Base-by-base conservation (phyloP, 1,139 yeast species). In the Yamadazyma diddensiae region DNA sequence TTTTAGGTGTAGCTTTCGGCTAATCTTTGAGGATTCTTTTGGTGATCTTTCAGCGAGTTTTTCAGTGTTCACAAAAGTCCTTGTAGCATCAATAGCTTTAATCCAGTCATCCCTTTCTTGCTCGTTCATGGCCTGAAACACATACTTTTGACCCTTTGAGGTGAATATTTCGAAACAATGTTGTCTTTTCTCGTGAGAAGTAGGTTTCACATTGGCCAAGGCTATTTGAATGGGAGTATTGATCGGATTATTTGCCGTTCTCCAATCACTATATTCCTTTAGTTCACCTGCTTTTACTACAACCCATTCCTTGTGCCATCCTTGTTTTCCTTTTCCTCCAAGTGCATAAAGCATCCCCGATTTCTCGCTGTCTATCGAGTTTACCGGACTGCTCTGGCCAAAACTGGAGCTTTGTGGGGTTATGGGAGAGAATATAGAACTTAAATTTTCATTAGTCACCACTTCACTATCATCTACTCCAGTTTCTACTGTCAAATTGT, bases 221-320 rank as follows among this genome's bases (percentile, higher is more conserved):
- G 88, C 82, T 27, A 87, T 56, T 42, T 83, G 86, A 12, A 87
- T 77, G 2, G 95, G 94, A 12, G 70, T 72, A 42, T 78, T 76
- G 35, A 84, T 79, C 11, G 80, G 72, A 16, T 70, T 74, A 9
- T 68, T 62, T 30, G 88, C 87, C 38, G 73, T 81, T 50, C 90
- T 73, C 95, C 95, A 86, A 55, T 85, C 90, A 26, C 85, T 71
- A 52, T 76, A 86, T 51, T 86, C 95, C 32, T 71, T 69, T 23
- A 86, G 61, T 39, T 70, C 73, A 1, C 94, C 92, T 13, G 76
- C 74, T 13, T 73, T 73, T 32, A 86, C 62, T 0, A 80, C 87
- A 1, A 87, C 86, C 94, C 95, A 85, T 55, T 83, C 90, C 49
- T 86, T 86, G 55, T 87, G 95, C 96, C 95, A 87, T 2, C 86